Evolutionary conservation across 2,329 filamentous ascomycete species (phyloP), one percentile per base, ranked within the genome.

Genomic region (Aspergillus arachidicola): DNA sequence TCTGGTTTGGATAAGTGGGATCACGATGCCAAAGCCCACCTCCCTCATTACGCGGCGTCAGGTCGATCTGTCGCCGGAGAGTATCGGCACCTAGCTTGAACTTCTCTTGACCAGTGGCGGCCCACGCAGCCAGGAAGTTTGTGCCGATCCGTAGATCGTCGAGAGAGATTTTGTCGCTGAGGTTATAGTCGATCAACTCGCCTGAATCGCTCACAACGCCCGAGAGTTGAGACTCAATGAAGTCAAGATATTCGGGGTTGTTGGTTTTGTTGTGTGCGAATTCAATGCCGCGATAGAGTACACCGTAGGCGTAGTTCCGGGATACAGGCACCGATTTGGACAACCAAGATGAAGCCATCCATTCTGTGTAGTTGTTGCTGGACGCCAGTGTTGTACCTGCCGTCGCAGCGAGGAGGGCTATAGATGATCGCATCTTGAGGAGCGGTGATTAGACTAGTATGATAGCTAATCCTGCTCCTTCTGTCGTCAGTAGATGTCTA

Each of bases 1-100:
- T 67, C 32, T 67, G 65, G 26, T 67, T 59, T 7, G 65, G 65
- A 46, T 67, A 67, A 0, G 65, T 67, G 0, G 64, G 64, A n/a
- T 55, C 51, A 9, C 65, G 65, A 36, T 67, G 65, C 65, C 64
- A 67, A 23, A 67, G 58, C 10, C 65, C 65, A 4, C 64, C 65
- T 1, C 57, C 65, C 10, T 55, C 51, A 32, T 67, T 67, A 36
- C 64, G 61, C 19, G 65, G 65, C 9, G 64, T 66, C 36, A 64
- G 23, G 16, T 67, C 64, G 6, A 67, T 62, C 41, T 67, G 63
- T 1, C 30, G 23, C 5, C 65, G 65, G 10, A 67, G 59, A 14
- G 56, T 59, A 26, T 66, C 63, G 1, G 65, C 65, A 1, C 61
- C 65, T n/a, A 59, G 60, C 43, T 67, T 67, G 56, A 66, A 66